Conservation (phyloP, 805 yeast genomes). For the Tetrapisispora taiwanensis region DNA sequence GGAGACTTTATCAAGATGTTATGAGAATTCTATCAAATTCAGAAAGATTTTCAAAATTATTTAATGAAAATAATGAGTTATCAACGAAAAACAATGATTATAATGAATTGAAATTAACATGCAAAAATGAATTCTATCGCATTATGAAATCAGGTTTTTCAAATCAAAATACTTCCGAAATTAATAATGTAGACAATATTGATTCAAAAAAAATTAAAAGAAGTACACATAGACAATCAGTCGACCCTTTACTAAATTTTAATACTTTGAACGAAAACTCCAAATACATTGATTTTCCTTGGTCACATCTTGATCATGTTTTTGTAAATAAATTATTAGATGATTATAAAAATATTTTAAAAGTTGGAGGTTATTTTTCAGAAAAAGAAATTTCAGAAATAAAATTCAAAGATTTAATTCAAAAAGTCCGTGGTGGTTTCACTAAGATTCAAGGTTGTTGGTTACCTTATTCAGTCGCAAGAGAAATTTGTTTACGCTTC, state of each 20-base stretch:
- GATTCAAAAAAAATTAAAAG: background rate
- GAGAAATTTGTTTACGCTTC: conserved; percentile 56
- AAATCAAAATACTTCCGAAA: background rate
- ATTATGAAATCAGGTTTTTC: background rate
- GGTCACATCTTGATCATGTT: conserved; percentile 21
- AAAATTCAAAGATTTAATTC: conserved; percentile 25
- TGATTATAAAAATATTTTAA: conserved; percentile 9
- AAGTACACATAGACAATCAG: background rate
- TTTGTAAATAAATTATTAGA: conserved; percentile 12
- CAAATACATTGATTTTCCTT: conserved; percentile 25
- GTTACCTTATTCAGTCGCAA: conserved; percentile 66
- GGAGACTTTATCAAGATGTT: conserved; percentile 46
- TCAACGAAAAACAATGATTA: background rate
- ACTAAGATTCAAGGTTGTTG: conserved; percentile 92
- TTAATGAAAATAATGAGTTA: no score
- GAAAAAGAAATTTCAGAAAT: conserved; percentile 10
- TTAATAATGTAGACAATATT: background rate
- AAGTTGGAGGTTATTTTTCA: conserved; percentile 6
- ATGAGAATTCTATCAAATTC: conserved; percentile 20
- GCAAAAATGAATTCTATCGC: background rate
- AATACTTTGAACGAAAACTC: conserved; percentile 2
- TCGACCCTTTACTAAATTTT: background rate
- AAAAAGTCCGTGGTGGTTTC: conserved; percentile 81
- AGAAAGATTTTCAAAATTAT: conserved; percentile 1
- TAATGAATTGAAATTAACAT: background rate